Conservation (phyloP, 2,329 filamentous ascomycete genomes). For the Microascus cirrosus region DNA sequence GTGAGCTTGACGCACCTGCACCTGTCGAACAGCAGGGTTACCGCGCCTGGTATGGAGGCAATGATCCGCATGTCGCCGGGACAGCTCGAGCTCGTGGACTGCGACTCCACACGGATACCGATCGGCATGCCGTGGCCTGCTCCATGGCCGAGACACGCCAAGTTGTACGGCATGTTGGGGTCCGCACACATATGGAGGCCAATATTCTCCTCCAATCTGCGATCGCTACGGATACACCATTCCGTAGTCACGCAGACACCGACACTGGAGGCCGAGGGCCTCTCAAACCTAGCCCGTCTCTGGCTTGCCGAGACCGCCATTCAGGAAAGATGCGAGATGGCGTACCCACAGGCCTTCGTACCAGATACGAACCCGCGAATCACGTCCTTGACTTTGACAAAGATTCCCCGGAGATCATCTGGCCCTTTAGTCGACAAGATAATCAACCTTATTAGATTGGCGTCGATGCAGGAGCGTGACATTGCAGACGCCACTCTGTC, state of each 20-base stretch:
- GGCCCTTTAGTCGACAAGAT: slow-evolving; percentile 39
- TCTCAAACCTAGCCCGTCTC: slow-evolving; percentile 22
- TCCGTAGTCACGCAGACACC: slow-evolving; percentile 46
- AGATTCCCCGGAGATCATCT: slow-evolving; percentile 40
- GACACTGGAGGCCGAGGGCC: slow-evolving; percentile 24
- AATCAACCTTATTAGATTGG: slow-evolving; percentile 31
- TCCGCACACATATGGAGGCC: slow-evolving; percentile 37
- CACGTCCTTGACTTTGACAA: slow-evolving; percentile 38
- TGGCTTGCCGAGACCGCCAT: slow-evolving; percentile 34
- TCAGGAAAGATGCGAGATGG: slow-evolving; percentile 27
- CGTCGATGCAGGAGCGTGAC: slow-evolving; percentile 34
- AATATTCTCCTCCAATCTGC: slow-evolving; percentile 40
- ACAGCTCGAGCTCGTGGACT: slow-evolving; percentile 38
- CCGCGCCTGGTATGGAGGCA: slow-evolving; percentile 26
- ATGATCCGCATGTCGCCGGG: slow-evolving; percentile 31
- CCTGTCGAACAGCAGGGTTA: slow-evolving; percentile 37
- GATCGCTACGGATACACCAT: slow-evolving; percentile 44
- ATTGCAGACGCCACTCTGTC: slow-evolving; percentile 21
- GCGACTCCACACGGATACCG: slow-evolving; percentile 3
- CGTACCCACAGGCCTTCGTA: slow-evolving; percentile 34
- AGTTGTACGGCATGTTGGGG: slow-evolving; percentile 31
- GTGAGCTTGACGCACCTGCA: slow-evolving; percentile 39
- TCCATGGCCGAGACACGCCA: slow-evolving; percentile 18
- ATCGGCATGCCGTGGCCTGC: slow-evolving; percentile 10
- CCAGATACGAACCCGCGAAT: slow-evolving; percentile 48